These are phyloP conservation scores for Westerdykella ornata DNA, from an alignment of 2,329 filamentous ascomycete genomes.

Conservation along the genomic window DNA sequence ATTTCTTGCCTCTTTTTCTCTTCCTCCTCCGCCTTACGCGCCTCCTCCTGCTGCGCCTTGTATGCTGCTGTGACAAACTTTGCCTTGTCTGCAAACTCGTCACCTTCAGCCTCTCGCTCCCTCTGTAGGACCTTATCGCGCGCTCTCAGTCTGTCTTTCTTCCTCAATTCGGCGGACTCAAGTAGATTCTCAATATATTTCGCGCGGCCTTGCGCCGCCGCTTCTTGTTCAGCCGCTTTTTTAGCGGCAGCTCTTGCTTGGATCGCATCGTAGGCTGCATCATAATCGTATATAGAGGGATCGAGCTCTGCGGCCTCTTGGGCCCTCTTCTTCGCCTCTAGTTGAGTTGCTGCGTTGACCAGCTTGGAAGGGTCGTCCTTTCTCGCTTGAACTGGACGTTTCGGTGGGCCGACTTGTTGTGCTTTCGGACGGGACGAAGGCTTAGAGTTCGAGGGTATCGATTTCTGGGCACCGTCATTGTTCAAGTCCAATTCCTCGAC, in stretches of 20 bases:
- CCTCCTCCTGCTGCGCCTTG: slow-evolving; percentile 72
- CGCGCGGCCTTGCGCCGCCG: slow-evolving; percentile 56
- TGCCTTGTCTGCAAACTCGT: slow-evolving; percentile 75
- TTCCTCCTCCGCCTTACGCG: slow-evolving; percentile 62
- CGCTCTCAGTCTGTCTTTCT: slow-evolving; percentile 69
- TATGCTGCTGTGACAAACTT: slow-evolving; percentile 82
- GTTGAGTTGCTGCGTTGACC: slow-evolving; percentile 61
- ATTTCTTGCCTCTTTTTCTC: slow-evolving; percentile 60
- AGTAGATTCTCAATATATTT: slow-evolving; percentile 74
- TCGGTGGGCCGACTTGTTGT: slow-evolving; percentile 27
- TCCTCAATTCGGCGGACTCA: slow-evolving; percentile 66
- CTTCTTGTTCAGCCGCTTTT: slow-evolving; percentile 47
- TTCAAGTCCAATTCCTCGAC: slow-evolving; percentile 55
- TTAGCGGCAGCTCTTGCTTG: slow-evolving; percentile 53
- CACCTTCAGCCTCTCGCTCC: slow-evolving; percentile 72
- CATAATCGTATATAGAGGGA: slow-evolving; percentile 76
- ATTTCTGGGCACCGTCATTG: slow-evolving; percentile 29
- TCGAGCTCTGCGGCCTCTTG: slow-evolving; percentile 62
- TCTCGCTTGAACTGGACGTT: slow-evolving; percentile 34
- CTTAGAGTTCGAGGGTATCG: slow-evolving; percentile 26
- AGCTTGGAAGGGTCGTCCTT: slow-evolving; percentile 32
- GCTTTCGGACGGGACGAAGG: slow-evolving; percentile 30
- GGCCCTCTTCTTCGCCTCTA: slow-evolving; percentile 57
- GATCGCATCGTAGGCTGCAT: slow-evolving; percentile 71
- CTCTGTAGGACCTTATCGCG: slow-evolving; percentile 73